A percentile compares a stretch with the other conserved stretches of the same genome.
These are phyloP conservation scores for Passiflora organensis DNA, from an alignment of 345 rosid genomes.

Conservation along the genomic window DNA sequence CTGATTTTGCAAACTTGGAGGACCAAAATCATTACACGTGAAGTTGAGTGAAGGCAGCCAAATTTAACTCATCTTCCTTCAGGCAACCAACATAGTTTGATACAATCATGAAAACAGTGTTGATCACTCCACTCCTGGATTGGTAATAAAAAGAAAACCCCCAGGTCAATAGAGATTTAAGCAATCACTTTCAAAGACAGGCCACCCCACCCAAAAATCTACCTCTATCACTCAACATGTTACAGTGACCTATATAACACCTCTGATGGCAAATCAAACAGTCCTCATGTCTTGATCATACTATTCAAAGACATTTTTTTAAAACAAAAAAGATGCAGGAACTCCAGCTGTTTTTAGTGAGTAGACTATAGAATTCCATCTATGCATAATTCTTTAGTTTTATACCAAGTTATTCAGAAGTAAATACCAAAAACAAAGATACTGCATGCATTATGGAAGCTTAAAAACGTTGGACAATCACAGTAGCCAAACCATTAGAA, in stretches of 20 bases:
- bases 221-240: slow-evolving; percentile 6
- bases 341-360: neutral
- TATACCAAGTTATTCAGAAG: neutral
- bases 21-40: no score
- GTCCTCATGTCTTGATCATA: neutral
- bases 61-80: no score
- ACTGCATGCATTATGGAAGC: no score
- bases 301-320: slow-evolving; percentile 10
- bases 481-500: no score
- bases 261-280: slow-evolving; percentile 5
- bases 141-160: slow-evolving; percentile 34
- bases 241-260: slow-evolving; percentile 12
- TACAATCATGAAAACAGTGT: slow-evolving; percentile 40
- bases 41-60: no score
- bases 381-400: neutral
- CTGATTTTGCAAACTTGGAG: no score
- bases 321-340: slow-evolving; percentile 5
- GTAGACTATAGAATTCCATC: slow-evolving; percentile 2
- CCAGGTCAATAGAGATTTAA: slow-evolving; percentile 44
- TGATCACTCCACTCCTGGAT: slow-evolving; percentile 46
- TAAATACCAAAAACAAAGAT: neutral
- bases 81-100: slow-evolving; percentile 21
- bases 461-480: no score
- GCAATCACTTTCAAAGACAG: slow-evolving; percentile 16
- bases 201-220: slow-evolving; percentile 19